These are phyloP conservation scores for Melocanna baccifera DNA, from an alignment of 176 grass and related monocot species.

Conservation along the genomic window DNA sequence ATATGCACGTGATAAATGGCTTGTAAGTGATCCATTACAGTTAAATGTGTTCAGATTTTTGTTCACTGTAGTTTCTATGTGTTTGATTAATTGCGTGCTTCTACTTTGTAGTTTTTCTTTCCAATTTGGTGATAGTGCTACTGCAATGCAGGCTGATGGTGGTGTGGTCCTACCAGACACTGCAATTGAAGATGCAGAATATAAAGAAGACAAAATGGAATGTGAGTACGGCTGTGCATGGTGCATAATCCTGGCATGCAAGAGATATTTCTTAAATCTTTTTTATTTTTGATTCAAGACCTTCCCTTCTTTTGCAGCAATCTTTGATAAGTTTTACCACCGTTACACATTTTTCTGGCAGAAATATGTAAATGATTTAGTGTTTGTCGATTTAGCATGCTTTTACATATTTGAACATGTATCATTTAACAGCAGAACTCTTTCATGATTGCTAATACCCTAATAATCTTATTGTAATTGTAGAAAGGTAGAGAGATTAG, in stretches of 20 bases:
- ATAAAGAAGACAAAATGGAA: constrained; percentile 94
- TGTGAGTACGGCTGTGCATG: constrained; percentile 47
- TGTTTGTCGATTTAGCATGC: too few species aligned
- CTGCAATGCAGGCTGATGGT: constrained; percentile 53
- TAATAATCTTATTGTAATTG: too few species aligned
- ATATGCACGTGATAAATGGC: constrained; percentile 99
- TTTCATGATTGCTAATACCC: too few species aligned
- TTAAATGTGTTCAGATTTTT: constrained; percentile 14
- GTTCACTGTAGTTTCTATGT: background rate
- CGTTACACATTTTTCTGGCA: too few species aligned
- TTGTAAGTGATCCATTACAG: constrained; percentile 58
- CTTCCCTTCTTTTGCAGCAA: too few species aligned
- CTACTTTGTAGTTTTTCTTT: background rate
- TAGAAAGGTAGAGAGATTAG: too few species aligned
- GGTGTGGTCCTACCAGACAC: constrained; percentile 86
- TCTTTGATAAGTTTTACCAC: too few species aligned
- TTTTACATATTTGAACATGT: too few species aligned
- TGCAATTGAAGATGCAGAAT: constrained; percentile 96
- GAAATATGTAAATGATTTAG: too few species aligned
- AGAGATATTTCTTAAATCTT: too few species aligned
- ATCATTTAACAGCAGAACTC: too few species aligned
- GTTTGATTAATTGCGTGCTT: background rate
- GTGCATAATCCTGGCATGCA: background rate
- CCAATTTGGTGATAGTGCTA: background rate
- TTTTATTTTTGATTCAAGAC: too few species aligned